Evolutionary conservation across 2,329 filamentous ascomycete genomes (phyloP).

Genomic region (Penicillium sp.): DNA sequence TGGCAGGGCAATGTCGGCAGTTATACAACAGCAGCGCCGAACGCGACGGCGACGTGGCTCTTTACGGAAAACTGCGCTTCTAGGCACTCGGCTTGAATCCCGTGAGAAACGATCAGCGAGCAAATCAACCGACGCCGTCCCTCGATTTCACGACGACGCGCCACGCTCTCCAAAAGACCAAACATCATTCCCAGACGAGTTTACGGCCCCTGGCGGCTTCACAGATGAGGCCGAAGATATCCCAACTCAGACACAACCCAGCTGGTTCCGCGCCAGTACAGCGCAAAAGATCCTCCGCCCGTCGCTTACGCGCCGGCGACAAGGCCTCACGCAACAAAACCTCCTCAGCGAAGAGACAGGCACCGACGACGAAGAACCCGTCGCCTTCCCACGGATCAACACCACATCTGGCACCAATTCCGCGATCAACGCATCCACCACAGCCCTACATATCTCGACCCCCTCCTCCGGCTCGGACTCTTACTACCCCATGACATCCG

Average conservation of each 20-base stretch:
- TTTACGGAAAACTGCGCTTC: constrained; percentile 78
- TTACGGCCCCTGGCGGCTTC: constrained; percentile 12
- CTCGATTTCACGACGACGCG: constrained; percentile 5
- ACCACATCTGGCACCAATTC: constrained; percentile 29
- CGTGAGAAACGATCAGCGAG: constrained; percentile 31
- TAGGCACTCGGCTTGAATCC: constrained; percentile 56
- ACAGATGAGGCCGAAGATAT: constrained; percentile 13
- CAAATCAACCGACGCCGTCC: constrained; percentile 19
- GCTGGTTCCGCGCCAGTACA: constrained; percentile 17
- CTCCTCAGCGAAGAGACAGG: constrained; percentile 66
- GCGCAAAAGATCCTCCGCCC: constrained; percentile 20
- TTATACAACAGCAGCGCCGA: constrained; percentile 50
- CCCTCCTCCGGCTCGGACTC: constrained; percentile 62
- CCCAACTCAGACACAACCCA: constrained; percentile 6
- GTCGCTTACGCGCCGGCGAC: constrained; percentile 30
- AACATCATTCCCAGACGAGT: constrained; percentile 9
- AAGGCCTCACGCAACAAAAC: constrained; percentile 51
- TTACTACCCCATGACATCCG: constrained; percentile 54
- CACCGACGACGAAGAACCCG: constrained; percentile 78
- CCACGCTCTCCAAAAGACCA: constrained; percentile 9
- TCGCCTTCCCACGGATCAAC: constrained; percentile 60
- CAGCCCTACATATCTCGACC: constrained; percentile 31
- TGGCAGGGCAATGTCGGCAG: constrained; percentile 51
- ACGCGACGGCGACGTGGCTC: constrained; percentile 76
- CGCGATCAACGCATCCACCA: constrained; percentile 15